Evolutionary conservation across 2,329 filamentous ascomycete species (phyloP), one percentile per base, ranked within the genome.

Genomic region (Amauroascus verrucosus): DNA sequence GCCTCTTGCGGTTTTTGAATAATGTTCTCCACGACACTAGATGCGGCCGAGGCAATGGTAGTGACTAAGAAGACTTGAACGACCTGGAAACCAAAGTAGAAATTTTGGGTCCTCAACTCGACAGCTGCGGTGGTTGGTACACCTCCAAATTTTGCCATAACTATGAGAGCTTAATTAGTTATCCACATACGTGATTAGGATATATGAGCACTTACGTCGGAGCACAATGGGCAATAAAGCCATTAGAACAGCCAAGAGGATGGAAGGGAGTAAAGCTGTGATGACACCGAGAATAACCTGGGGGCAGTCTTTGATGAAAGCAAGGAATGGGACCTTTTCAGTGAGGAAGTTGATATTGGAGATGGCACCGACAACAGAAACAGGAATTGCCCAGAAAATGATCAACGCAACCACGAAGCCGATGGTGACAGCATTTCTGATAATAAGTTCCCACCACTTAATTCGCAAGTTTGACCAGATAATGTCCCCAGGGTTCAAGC

Each of bases 11-110:
- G 88, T 3, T 88, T 61, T 0, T 81, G 37, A 13, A 82, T 73
- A 46, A 94, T 83, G 18, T 81, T 62, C 22, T 77, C 71, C 1
- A 82, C 76, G 0, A 87, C 81, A 6, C 84, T 79, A 2, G 88
- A 81, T 8, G 90, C 90, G 1, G 88, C 84, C 14, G 88, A 91
- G 1, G 86, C 80, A 28, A 97, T 60, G 0, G 91, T 95, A 0
- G 87, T 83, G 47, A 97, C 81, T 54, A 97, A 72, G 72, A 97
- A 97, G 43, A 95, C 87, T 66, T 97, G 90, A 18, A 96, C 77
- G 41, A 97, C 82, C 56, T 75, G 71, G 64, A 75, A 74, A 13
- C 61, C 62, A 64, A 95, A 98, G 75, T 94, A 97, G 61, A 82
- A 86, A 63, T 90, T 93, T 65, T 97, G 88, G 0, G 88, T 89